A percentile compares a stretch with the other conserved stretches of the same genome.
phyloP scores from a whole-genome alignment of 2,329 filamentous ascomycete species.

The Eutypa lata region DNA sequence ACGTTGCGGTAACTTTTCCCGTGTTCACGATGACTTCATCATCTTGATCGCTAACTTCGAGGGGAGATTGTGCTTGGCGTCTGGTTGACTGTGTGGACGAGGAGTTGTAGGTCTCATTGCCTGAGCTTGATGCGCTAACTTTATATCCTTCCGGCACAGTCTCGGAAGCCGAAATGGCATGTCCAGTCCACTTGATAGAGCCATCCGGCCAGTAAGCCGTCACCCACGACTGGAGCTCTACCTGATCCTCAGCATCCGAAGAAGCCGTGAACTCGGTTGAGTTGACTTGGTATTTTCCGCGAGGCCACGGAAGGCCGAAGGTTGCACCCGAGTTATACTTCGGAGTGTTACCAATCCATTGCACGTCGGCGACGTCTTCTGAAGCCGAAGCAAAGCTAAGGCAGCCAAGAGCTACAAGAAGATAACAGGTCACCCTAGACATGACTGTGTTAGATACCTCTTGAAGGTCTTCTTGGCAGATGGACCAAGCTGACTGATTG shows the following conservation, averaged over 20 bases:
- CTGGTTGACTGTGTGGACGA: slow-evolving; percentile 1
- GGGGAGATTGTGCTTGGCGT: slow-evolving; percentile 2
- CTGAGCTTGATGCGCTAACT: slow-evolving; percentile 26
- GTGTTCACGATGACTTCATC: slow-evolving; percentile 39
- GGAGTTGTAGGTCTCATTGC: slow-evolving; percentile 7
- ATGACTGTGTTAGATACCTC: not conserved
- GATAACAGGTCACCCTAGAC: not conserved
- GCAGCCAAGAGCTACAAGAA: slow-evolving; percentile 1
- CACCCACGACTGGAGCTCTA: slow-evolving; percentile 50
- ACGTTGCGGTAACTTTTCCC: slow-evolving; percentile 39
- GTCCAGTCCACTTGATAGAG: slow-evolving; percentile 60
- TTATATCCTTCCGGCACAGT: slow-evolving; percentile 40
- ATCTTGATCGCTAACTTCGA: slow-evolving; percentile 16
- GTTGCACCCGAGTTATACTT: slow-evolving; percentile 34
- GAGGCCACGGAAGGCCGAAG: slow-evolving; percentile 43
- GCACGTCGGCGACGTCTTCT: slow-evolving; percentile 22
- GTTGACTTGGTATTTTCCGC: slow-evolving; percentile 34
- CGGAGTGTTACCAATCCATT: slow-evolving; percentile 39
- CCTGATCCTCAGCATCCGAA: slow-evolving; percentile 17
- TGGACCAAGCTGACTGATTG: not conserved
- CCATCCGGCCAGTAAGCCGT: slow-evolving; percentile 60
- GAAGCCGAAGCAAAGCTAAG: slow-evolving; percentile 1
- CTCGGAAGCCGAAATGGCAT: slow-evolving; percentile 47
- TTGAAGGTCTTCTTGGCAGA: not conserved
- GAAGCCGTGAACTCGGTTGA: slow-evolving; percentile 34